Evolutionary conservation across 2,329 filamentous ascomycete genomes (phyloP).

Genomic region (Aspergillus fructus): DNA sequence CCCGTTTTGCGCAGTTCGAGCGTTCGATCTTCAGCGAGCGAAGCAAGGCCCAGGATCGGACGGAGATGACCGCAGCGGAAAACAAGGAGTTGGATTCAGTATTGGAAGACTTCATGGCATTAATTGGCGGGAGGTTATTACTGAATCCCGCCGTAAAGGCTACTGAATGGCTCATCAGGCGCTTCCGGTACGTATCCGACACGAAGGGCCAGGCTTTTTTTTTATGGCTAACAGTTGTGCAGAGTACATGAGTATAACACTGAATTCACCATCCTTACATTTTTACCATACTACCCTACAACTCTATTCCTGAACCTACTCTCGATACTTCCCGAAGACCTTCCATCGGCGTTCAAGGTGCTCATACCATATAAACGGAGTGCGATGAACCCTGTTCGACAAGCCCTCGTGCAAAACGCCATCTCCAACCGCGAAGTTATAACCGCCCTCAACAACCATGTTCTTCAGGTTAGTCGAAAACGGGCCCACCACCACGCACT

Average conservation of each 20-base stretch:
- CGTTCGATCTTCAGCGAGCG: conserved; percentile 87
- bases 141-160: conserved; percentile 87
- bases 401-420: conserved; percentile 79
- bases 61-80: conserved; percentile 76
- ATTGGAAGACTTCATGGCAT: conserved; percentile 77
- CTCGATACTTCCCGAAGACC: conserved; percentile 73
- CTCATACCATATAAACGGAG: conserved; percentile 82
- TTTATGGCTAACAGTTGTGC: conserved; percentile 18
- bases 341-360: conserved; percentile 78
- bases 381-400: conserved; percentile 72
- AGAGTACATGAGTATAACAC: conserved; percentile 94
- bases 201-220: neutral
- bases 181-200: conserved; percentile 68
- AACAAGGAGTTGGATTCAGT: conserved; percentile 78
- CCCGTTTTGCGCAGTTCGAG: conserved; percentile 72
- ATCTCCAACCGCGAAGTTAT: conserved; percentile 77
- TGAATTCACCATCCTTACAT: conserved; percentile 72
- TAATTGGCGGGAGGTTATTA: conserved; percentile 73
- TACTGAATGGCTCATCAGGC: conserved; percentile 89
- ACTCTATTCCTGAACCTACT: conserved; percentile 82
- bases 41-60: conserved; percentile 84
- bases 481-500: conserved; percentile 74
- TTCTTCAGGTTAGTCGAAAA: conserved; percentile 69
- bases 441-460: conserved; percentile 72
- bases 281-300: conserved; percentile 87